Conservation (phyloP, 108 stramenopile species). For the Pseudonitzschia pungens region DNA sequence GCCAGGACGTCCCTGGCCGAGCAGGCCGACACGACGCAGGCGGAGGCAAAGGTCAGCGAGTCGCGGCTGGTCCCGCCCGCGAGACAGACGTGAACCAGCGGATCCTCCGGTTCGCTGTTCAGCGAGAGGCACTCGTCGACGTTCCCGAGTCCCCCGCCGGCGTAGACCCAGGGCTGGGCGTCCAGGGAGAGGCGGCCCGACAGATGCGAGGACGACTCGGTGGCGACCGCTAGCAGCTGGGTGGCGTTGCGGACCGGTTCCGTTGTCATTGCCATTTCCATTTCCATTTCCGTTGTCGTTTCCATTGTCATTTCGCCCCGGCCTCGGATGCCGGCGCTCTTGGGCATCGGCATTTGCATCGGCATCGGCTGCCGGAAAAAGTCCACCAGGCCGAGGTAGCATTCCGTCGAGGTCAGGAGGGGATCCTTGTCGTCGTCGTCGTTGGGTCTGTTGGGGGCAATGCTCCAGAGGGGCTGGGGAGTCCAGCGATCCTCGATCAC, state of each 20-base stretch:
- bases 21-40: conserved; percentile 46
- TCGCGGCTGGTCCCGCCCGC: conserved; percentile 42
- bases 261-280: not conserved
- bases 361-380: conserved; percentile 18
- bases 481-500: conserved; percentile 4
- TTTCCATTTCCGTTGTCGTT: not conserved
- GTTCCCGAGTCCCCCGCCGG: conserved; percentile 58
- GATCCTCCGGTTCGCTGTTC: not conserved
- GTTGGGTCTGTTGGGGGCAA: not conserved
- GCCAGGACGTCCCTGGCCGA: conserved; percentile 41
- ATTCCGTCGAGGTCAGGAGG: conserved; percentile 7
- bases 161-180: conserved; percentile 54
- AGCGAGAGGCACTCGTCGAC: conserved; percentile 46
- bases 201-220: conserved; percentile 51
- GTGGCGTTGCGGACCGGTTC: not conserved
- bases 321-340: too few species aligned
- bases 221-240: conserved; percentile 30
- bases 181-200: conserved; percentile 35
- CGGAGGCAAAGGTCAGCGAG: conserved; percentile 51
- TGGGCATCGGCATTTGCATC: too few species aligned
- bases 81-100: conserved; percentile 28
- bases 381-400: conserved; percentile 21
- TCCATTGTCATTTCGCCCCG: not conserved
- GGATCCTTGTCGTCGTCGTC: not conserved
- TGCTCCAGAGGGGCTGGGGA: conserved; percentile 3